These are phyloP conservation scores for Tolypocladium ovalisporum DNA, from an alignment of 2,329 filamentous ascomycete species.

Conservation along the genomic window DNA sequence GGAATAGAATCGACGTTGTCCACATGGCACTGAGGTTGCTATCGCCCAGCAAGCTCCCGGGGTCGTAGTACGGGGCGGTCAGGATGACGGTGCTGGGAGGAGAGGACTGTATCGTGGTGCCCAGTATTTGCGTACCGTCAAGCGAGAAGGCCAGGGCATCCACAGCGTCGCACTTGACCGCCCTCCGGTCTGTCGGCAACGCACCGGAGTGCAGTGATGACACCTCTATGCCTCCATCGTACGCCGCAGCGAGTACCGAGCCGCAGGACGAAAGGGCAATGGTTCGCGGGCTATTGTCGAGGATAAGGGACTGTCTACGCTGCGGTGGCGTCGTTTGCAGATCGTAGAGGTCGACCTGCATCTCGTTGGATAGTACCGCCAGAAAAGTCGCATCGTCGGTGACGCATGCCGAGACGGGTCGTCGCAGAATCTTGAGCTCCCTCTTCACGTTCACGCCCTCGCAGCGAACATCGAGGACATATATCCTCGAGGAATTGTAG, in stretches of 20 bases:
- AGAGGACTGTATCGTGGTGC: constrained; percentile 56
- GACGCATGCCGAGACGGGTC: constrained; percentile 67
- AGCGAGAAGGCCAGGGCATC: constrained; percentile 66
- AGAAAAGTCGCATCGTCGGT: constrained; percentile 66
- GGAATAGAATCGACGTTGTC: constrained; percentile 79
- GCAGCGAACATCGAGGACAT: constrained; percentile 59
- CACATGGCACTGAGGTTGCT: constrained; percentile 65
- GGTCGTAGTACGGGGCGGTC: constrained; percentile 70
- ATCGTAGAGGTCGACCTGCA: constrained; percentile 80
- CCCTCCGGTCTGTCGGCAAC: constrained; percentile 54
- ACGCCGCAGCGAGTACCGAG: constrained; percentile 72
- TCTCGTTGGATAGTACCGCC: constrained; percentile 70
- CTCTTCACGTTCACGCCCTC: constrained; percentile 53
- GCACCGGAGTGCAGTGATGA: constrained; percentile 58
- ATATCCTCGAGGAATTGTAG: constrained; percentile 77
- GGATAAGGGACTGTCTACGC: constrained; percentile 60
- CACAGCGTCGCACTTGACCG: constrained; percentile 69
- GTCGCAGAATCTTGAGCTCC: constrained; percentile 68
- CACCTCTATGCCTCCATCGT: constrained; percentile 82
- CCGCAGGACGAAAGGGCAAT: constrained; percentile 75
- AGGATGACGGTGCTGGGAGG: constrained; percentile 64
- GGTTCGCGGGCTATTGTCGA: constrained; percentile 68
- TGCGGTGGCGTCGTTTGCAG: constrained; percentile 53
- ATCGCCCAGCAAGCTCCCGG: constrained; percentile 52
- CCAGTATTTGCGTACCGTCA: constrained; percentile 68